Evolutionary conservation across 305 asterid genomes (phyloP).

Genomic region (Striga hermonthica): DNA sequence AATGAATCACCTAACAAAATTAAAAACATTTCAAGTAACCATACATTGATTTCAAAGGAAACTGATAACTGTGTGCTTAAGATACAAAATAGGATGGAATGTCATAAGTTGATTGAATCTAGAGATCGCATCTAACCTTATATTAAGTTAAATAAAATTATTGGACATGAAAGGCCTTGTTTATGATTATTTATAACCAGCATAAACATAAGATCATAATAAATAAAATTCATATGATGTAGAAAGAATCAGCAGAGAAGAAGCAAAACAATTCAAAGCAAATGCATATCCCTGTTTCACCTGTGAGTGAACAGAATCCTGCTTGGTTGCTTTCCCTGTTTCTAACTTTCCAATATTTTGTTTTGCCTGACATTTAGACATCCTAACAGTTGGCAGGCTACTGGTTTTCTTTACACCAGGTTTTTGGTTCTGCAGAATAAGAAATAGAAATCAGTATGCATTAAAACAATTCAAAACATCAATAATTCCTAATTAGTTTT

Average conservation of each 20-base stretch:
- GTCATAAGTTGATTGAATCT: slow-evolving; percentile 25
- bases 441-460: slow-evolving; percentile 27
- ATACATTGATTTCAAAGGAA: neutral
- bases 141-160: neutral
- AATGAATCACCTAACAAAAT: slow-evolving; percentile 13
- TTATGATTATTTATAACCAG: neutral
- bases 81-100: slow-evolving; percentile 16
- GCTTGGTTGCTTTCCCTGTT: slow-evolving; percentile 48
- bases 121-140: neutral
- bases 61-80: neutral
- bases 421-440: slow-evolving; percentile 45
- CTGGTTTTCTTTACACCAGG: slow-evolving; percentile 46
- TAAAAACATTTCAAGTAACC: neutral
- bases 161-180: neutral
- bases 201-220: neutral
- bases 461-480: slow-evolving; percentile 23
- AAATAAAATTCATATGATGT: neutral
- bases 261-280: slow-evolving; percentile 23
- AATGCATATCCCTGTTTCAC: slow-evolving; percentile 43
- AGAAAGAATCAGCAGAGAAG: slow-evolving; percentile 9
- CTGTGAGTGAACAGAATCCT: slow-evolving; percentile 47
- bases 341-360: slow-evolving; percentile 49
- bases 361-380: slow-evolving; percentile 52
- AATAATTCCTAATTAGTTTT: slow-evolving; percentile 11
- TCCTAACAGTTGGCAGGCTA: slow-evolving; percentile 40